Evolutionary conservation across 805 yeast genomes (phyloP).

Genomic region (Wickerhamiella domercqiae): DNA sequence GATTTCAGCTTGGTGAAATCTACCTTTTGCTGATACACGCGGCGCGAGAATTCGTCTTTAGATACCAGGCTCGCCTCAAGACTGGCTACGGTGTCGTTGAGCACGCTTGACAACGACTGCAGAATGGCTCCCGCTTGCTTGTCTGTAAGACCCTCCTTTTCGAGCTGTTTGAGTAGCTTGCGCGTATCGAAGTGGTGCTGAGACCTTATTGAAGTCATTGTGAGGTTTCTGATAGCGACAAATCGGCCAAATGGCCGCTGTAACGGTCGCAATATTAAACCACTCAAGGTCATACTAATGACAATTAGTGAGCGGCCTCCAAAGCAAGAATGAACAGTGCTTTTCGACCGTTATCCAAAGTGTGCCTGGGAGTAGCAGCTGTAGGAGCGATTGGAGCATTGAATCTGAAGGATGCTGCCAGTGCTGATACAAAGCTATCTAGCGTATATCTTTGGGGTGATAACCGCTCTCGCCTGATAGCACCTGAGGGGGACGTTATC

Average conservation of each 20-base stretch:
- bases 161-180: slow-evolving; percentile 49
- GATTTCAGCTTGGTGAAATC: slow-evolving; percentile 92
- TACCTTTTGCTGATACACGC: slow-evolving; percentile 89
- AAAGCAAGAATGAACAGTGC: too few relatives aligned
- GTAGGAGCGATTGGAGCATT: too few relatives aligned
- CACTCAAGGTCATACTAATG: too few relatives aligned
- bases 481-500: slow-evolving; percentile 21
- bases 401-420: too few relatives aligned
- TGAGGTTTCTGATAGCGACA: too few relatives aligned
- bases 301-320: too few relatives aligned
- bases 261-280: too few relatives aligned
- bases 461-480: slow-evolving; percentile 28
- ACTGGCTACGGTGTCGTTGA: slow-evolving; percentile 64
- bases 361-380: too few relatives aligned
- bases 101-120: slow-evolving; percentile 51
- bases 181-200: slow-evolving; percentile 54
- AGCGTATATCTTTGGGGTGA: slow-evolving; percentile 56
- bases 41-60: slow-evolving; percentile 64
- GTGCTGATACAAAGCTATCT: neutral
- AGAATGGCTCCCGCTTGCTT: slow-evolving; percentile 74
- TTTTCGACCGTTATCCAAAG: too few relatives aligned
- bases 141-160: slow-evolving; percentile 53
- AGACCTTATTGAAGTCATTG: neutral
- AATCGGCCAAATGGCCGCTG: too few relatives aligned
- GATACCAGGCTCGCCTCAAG: slow-evolving; percentile 69